phyloP scores from a whole-genome alignment of 306 rosid genomes.

The Chamaecrista fasciculata region DNA sequence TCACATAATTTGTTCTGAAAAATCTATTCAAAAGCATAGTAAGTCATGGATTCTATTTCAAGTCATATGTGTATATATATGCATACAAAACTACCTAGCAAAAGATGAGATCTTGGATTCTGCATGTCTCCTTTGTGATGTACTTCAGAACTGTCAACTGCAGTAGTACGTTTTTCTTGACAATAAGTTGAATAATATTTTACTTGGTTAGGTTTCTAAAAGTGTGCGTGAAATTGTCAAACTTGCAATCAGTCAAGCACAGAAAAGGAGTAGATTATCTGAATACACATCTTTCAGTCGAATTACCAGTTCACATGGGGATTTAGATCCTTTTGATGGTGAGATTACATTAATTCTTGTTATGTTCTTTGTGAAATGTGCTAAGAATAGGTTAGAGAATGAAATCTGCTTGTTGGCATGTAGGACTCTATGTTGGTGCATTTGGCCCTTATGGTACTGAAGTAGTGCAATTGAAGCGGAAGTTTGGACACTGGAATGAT shows the following conservation, averaged over 20 bases:
- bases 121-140: background rate
- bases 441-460: constrained; percentile 95
- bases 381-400: constrained; percentile 15
- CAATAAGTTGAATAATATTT: constrained; percentile 26
- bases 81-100: constrained; percentile 13
- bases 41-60: background rate
- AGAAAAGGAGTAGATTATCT: constrained; percentile 65
- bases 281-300: constrained; percentile 79
- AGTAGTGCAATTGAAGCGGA: constrained; percentile 84
- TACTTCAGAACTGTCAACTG: background rate
- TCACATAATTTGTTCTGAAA: too few species aligned
- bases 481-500: constrained; percentile 89
- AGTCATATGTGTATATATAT: too few species aligned
- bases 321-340: constrained; percentile 89
- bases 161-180: constrained; percentile 18
- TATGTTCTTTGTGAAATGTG: background rate
- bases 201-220: constrained; percentile 58
- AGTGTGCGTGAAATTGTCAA: constrained; percentile 86
- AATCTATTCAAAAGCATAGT: too few species aligned
- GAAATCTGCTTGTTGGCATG: constrained; percentile 32
- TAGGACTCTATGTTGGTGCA: constrained; percentile 95
- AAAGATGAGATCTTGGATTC: constrained; percentile 16
- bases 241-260: constrained; percentile 87
- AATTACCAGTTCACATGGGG: constrained; percentile 61
- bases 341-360: constrained; percentile 23